These are phyloP conservation scores for Erucastrum elatum DNA, from an alignment of 345 rosid genomes.

Conservation along the genomic window DNA sequence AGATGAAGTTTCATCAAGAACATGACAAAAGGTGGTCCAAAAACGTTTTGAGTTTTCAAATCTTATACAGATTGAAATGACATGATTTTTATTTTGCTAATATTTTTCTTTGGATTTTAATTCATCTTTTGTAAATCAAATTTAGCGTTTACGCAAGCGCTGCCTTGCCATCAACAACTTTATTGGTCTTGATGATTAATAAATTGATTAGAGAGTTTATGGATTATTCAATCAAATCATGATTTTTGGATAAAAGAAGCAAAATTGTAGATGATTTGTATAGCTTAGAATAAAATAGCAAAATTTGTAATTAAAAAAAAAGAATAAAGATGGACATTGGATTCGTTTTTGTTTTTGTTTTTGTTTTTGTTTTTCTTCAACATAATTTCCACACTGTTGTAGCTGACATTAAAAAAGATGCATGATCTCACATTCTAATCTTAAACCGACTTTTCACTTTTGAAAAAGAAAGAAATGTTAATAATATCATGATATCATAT, in stretches of 20 bases:
- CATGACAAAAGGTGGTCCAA: neutral
- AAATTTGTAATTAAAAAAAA: neutral
- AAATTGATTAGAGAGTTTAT: neutral
- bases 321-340: conserved; percentile 13
- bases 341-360: conserved; percentile 9
- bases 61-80: neutral
- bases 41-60: neutral
- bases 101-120: neutral
- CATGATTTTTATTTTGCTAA: too few species aligned
- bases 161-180: neutral
- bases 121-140: neutral
- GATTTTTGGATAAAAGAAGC: conserved; percentile 14
- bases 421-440: conserved; percentile 26
- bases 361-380: neutral
- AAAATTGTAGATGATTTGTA: neutral
- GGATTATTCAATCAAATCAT: neutral
- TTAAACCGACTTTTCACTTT: conserved; percentile 30
- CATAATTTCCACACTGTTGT: conserved; percentile 8
- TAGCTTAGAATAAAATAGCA: neutral
- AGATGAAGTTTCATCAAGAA: conserved; percentile 3
- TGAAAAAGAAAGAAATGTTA: conserved; percentile 10
- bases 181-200: neutral
- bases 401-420: conserved; percentile 31
- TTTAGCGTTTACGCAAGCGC: neutral
- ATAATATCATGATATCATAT: neutral